A percentile compares a stretch with the other conserved stretches of the same genome.
Evolutionary conservation across 106 monocot genomes (phyloP).

Genomic region (Agapanthus africanus): DNA sequence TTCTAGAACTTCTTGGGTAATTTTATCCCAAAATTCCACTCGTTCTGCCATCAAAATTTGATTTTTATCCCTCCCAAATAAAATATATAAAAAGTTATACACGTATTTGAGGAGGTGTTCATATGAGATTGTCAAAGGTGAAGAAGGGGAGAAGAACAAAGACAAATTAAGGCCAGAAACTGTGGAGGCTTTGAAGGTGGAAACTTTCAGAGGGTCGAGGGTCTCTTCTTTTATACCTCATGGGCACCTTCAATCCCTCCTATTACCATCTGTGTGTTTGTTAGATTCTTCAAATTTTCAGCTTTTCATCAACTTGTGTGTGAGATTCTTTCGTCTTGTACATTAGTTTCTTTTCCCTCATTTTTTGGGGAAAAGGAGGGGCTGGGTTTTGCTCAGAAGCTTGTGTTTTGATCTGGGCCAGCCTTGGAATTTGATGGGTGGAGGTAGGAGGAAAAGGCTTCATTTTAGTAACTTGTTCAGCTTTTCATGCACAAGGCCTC

Average conservation of each 20-base stretch:
- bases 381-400: neutral
- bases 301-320: neutral
- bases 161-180: too few relatives aligned
- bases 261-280: constrained; percentile 1
- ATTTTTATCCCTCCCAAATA: neutral
- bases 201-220: constrained; percentile 8
- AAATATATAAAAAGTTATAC: neutral
- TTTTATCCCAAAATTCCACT: neutral
- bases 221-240: constrained; percentile 5
- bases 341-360: neutral
- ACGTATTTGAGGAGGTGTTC: neutral
- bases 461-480: constrained; percentile 56
- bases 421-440: constrained; percentile 12
- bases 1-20: neutral
- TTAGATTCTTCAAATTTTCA: neutral
- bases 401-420: neutral
- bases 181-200: neutral
- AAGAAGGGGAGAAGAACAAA: neutral
- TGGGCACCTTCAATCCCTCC: neutral
- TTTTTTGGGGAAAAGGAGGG: neutral
- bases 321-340: neutral
- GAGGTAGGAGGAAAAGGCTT: constrained; percentile 44
- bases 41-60: neutral
- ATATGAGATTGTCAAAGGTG: neutral
- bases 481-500: constrained; percentile 41